Evolutionary conservation across 257 asterid species (phyloP), one percentile per base, ranked within the genome.

Genomic region (Nicotiana noctiflora): DNA sequence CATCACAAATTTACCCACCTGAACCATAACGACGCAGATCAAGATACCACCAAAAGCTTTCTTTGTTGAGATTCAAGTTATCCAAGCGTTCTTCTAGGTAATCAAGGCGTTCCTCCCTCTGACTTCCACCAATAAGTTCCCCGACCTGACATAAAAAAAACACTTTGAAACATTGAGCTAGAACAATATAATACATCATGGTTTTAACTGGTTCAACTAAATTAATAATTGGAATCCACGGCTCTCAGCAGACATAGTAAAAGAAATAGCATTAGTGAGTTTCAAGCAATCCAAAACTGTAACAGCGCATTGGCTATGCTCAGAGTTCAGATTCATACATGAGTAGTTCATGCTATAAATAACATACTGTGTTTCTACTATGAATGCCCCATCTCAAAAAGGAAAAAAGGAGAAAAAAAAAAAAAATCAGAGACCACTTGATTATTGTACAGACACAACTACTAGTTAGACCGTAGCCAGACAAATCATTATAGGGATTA

Each of bases 21-120:
- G 99, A 94, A 83, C 99, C 99, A 82, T 92, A 96, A 21, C 97
- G 95, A 55, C 99, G 90, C 81, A 96, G 90, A 88, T 96, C 99
- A 84, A 94, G 99, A 84, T 96, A 96, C 98, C 99, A 96, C 98
- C 98, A 92, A 83, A 89, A 94, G 89, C 98, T 94, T 89, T 96
- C 99, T 86, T 87, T 94, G 88, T 88, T 85, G 76, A 96, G 99
- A 86, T 96, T 94, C 83, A 96, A 77, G 67, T 90, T 91, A 83
- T 92, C 99, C 88, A 96, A 83, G 9, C 98, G 91, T 60, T 84
- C 88, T 82, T 96, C 99, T 84, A 96, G 87, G 81, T 87, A 86
- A 8, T 91, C 97, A 25, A 96, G 93, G 79, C 98, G 94, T 83
- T 96, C 99, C 85, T 96, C 99, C 83, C 99, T 91, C 86, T 94